Evolutionary conservation across 2,329 filamentous ascomycete genomes (phyloP), one percentile per base, ranked within the genome.

Genomic region (Nigrospora oryzae): DNA sequence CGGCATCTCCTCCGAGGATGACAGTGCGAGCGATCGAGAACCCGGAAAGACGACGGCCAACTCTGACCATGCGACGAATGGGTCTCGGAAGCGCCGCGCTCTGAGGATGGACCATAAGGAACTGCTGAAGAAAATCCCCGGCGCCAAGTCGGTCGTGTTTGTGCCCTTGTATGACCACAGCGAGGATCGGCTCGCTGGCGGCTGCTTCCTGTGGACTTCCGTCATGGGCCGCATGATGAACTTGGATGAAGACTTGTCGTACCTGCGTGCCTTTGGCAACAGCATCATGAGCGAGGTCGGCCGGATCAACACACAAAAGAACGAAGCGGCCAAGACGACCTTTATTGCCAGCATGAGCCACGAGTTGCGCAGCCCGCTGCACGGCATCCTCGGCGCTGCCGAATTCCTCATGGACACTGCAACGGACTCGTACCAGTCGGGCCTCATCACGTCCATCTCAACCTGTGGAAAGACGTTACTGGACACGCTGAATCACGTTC

Each of bases 321-420:
- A 68, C 3, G 69, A 74, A 45, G 66, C 67, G 16, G 74, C 75
- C 36, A 81, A 80, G 51, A 70, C 71, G 1, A 75, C 76, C 11
- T 79, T 80, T 47, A 77, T 81, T 36, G 75, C 74, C 1, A 77
- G 71, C 28, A 77, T 81, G 49, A 78, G 74, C 15, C 77, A 81
- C 53, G 77, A 80, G 45, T 55, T 80, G 13, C 64, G 77, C 31
- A 75, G 69, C 4, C 77, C 77, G 0, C 56, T 80, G 2, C 75
- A 81, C 48, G 77, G 77, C 1, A 78, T 81, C 36, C 57, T 80
- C 0, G 74, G 72, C 1, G 77, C 62, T 50, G 64, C 67, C 1
- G 72, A 75, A 44, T 69, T 77, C 35, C 58, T 79, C 3, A 64
- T 65, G 17, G 70, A 74, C 14, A 68, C 68, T 8, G 53, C 54